Conservation (phyloP, 2,329 filamentous ascomycete genomes). For the Talaromyces albobiverticillius region DNA sequence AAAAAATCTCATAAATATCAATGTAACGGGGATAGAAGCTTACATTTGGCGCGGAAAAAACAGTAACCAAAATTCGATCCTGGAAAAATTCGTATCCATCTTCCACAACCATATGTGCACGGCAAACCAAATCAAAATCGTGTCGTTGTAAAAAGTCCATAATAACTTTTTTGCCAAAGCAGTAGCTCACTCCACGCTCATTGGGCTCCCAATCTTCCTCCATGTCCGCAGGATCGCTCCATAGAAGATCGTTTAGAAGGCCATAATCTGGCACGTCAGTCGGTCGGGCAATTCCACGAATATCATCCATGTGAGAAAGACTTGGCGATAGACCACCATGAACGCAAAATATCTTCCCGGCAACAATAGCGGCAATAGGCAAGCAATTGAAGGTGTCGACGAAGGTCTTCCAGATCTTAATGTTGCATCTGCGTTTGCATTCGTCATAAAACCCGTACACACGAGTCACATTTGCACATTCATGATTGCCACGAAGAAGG, state of each 20-base stretch:
- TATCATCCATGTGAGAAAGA: constrained; percentile 96
- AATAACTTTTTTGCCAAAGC: constrained; percentile 97
- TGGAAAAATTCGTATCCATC: constrained; percentile 99
- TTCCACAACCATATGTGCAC: constrained; percentile 98
- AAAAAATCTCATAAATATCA: background rate
- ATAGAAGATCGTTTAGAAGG: constrained; percentile 87
- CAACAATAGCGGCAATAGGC: constrained; percentile 93
- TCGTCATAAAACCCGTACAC: constrained; percentile 99
- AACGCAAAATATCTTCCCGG: constrained; percentile 96
- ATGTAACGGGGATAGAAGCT: constrained; percentile 39
- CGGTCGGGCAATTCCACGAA: constrained; percentile 88
- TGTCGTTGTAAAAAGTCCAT: constrained; percentile 91
- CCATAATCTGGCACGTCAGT: constrained; percentile 98
- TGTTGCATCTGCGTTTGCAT: constrained; percentile 92
- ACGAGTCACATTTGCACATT: constrained; percentile 92
- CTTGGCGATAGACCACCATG: constrained; percentile 92
- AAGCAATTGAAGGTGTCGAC: constrained; percentile 95
- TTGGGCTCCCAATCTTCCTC: constrained; percentile 98
- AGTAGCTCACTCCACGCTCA: constrained; percentile 94
- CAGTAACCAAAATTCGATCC: constrained; percentile 89
- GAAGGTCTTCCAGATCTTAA: constrained; percentile 98
- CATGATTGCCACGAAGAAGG: constrained; percentile 88
- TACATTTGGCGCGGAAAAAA: constrained; percentile 96
- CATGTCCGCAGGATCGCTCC: constrained; percentile 98
- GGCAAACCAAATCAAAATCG: constrained; percentile 95